Percentiles rank a stretch among this genome's conserved stretches.
Conservation (phyloP, 2,329 filamentous ascomycete species). For the Penicillium decumbens region DNA sequence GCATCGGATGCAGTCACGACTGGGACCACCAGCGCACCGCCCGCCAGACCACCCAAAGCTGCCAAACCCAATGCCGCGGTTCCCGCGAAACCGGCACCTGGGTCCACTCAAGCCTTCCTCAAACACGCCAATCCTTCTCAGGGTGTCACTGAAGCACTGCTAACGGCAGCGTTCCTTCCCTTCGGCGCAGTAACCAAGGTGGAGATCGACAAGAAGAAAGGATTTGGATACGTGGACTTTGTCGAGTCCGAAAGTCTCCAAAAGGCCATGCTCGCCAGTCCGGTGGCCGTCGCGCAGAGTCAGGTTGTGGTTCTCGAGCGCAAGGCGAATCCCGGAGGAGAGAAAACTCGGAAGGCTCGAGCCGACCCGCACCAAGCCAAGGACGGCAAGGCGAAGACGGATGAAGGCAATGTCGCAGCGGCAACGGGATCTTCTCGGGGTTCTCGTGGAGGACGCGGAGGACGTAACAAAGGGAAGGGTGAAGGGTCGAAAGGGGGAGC, state of each 20-base stretch:
- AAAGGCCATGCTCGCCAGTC: conserved; percentile 76
- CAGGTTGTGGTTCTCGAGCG: conserved; percentile 78
- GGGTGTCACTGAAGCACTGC: conserved; percentile 76
- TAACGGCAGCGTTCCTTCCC: conserved; percentile 66
- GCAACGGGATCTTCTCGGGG: conserved; percentile 17
- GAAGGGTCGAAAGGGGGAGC: conserved; percentile 13
- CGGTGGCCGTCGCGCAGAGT: conserved; percentile 75
- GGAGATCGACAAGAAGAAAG: conserved; percentile 91
- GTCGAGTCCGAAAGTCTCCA: conserved; percentile 65
- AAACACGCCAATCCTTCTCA: conserved; percentile 86
- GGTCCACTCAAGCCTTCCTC: conserved; percentile 57
- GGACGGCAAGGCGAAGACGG: neutral
- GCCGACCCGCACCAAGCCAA: conserved; percentile 21
- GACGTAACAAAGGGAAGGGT: conserved; percentile 17
- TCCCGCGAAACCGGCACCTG: conserved; percentile 17
- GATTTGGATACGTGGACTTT: conserved; percentile 91
- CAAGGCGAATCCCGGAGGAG: conserved; percentile 33
- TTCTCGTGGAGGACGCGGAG: conserved; percentile 22
- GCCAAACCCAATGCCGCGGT: conserved; percentile 27
- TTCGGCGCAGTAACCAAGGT: conserved; percentile 75
- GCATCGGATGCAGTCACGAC: conserved; percentile 14
- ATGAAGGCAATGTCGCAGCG: conserved; percentile 1
- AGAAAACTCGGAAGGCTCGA: conserved; percentile 32
- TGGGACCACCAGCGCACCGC: conserved; percentile 13
- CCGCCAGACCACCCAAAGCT: conserved; percentile 25